Base-by-base conservation (phyloP, 108 stramenopile species). In the Nitzschia sp. region DNA sequence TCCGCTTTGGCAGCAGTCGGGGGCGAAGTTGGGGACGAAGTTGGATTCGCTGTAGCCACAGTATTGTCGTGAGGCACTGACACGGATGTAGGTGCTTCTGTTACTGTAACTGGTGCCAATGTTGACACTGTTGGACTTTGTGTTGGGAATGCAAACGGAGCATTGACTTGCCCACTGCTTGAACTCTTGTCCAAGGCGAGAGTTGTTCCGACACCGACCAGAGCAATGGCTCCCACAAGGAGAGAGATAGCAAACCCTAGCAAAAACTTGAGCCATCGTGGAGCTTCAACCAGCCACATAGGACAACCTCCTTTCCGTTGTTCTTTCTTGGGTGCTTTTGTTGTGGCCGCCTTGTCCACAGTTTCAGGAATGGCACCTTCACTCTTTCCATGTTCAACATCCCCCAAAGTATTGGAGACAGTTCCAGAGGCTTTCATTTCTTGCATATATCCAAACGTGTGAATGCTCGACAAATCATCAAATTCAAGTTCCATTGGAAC, bases 181-280 rank as follows among this genome's bases (percentile, higher is more conserved):
- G n/a, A 12, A 51, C 24, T 58, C 17, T 21, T 70, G 7, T 37
- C 38, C 9, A 42, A 43, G 9, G 64, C 62, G 10, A 75, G 38
- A 7, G 63, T 26, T 39, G 72, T 69, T 40, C 67, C 81, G 39
- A 82, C 73, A 7, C 58, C 71, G 41, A 79, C 67, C 41, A 83
- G 52, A 3, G 65, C 75, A 41, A 79, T 53, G 39, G 83, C 74
- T 0, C 72, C 78, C 7, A 83, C 22, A 10, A 83, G 48, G 39
- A 83, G 57, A 15, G 75, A 64, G 6, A 58, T 51, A 34, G 57
- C 58, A 8, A 59, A n/a, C 5, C 75, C 51, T 53, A 83, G 73
- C 20, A 75, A 52, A 19, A 70, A 24, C 62, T 79, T 83, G 22
- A 83, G 75, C 74, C 75, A 83, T 11, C 10, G 34, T 24, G 78